Evolutionary conservation across 352 stramenopile genomes (phyloP).

Genomic region (Aphanomyces euteiches): DNA sequence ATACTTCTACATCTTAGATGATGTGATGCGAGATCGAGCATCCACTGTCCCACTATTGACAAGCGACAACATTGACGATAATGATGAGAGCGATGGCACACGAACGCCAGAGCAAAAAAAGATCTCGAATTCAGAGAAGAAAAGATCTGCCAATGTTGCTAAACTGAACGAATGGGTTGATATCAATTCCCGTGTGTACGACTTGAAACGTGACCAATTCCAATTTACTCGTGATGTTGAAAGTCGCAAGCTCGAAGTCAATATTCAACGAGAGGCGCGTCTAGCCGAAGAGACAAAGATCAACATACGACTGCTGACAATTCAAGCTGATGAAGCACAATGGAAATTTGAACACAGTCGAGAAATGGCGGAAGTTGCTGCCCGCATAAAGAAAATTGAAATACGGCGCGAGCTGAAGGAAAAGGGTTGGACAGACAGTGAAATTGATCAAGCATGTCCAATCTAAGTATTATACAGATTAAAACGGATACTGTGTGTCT

Average conservation of each 20-base stretch:
- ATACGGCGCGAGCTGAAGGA: not conserved
- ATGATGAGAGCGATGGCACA: constrained; percentile 16
- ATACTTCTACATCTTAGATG: constrained; percentile 29
- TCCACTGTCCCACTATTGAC: constrained; percentile 20
- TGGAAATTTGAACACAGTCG: not conserved
- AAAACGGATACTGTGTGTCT: not conserved
- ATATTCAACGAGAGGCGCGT: constrained; percentile 8
- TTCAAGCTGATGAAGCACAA: not conserved
- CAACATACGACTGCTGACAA: not conserved
- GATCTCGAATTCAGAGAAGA: not conserved
- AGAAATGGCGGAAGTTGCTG: not conserved
- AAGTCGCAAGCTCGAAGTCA: not conserved
- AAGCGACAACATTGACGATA: constrained; percentile 8
- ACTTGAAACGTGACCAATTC: not conserved
- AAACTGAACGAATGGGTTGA: not conserved
- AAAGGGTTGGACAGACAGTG: not conserved
- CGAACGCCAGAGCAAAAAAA: no score
- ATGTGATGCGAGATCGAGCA: constrained; percentile 27
- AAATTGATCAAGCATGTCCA: constrained; percentile 1
- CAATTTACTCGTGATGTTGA: not conserved
- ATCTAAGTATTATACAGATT: not conserved
- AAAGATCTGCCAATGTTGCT: not conserved
- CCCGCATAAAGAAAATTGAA: not conserved
- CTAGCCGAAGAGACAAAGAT: not conserved
- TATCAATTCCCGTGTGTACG: not conserved